Conservation (phyloP, 768 basidiomycete genomes). For the Leccinum sublutescens region DNA sequence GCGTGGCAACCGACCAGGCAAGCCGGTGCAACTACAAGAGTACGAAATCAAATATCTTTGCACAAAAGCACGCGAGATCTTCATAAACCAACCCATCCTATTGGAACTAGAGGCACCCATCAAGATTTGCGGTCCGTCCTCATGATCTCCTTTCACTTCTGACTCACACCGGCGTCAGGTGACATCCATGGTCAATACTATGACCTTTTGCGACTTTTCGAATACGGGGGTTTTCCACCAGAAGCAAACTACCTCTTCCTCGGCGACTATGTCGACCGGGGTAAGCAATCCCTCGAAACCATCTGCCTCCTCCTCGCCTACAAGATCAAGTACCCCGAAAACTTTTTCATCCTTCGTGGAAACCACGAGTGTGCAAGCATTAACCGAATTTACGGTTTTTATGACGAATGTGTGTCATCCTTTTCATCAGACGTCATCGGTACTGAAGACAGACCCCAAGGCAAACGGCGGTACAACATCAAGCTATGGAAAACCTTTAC, state of each 20-base stretch:
- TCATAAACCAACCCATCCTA: constrained; percentile 98
- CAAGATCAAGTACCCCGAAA: constrained; percentile 99
- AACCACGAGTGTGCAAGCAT: constrained; percentile 99
- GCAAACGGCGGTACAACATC: constrained; percentile 99
- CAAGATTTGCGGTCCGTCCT: constrained; percentile 92
- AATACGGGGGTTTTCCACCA: constrained; percentile 99
- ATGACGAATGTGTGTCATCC: constrained; percentile 88
- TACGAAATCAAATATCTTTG: constrained; percentile 99
- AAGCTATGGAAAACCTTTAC: constrained; percentile 99
- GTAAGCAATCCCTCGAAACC: constrained; percentile 99
- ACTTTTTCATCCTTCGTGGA: constrained; percentile 98
- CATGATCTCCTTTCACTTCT: constrained; percentile 3
- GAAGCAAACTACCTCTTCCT: constrained; percentile 99
- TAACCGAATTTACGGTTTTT: constrained; percentile 99
- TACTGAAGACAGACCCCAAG: constrained; percentile 41
- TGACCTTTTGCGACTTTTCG: constrained; percentile 95
- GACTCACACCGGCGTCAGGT: constrained; percentile 49
- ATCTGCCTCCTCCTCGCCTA: constrained; percentile 98
- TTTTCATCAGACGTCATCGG: neutral
- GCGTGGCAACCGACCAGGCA: constrained; percentile 96
- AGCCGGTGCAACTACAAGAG: constrained; percentile 96
- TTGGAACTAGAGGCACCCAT: constrained; percentile 98
- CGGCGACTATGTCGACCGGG: constrained; percentile 98
- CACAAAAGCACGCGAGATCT: constrained; percentile 98
- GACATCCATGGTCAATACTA: constrained; percentile 99